These are phyloP conservation scores for Xylariomycetidae sp. DNA, from an alignment of 2,329 filamentous ascomycete genomes.

Conservation along the genomic window DNA sequence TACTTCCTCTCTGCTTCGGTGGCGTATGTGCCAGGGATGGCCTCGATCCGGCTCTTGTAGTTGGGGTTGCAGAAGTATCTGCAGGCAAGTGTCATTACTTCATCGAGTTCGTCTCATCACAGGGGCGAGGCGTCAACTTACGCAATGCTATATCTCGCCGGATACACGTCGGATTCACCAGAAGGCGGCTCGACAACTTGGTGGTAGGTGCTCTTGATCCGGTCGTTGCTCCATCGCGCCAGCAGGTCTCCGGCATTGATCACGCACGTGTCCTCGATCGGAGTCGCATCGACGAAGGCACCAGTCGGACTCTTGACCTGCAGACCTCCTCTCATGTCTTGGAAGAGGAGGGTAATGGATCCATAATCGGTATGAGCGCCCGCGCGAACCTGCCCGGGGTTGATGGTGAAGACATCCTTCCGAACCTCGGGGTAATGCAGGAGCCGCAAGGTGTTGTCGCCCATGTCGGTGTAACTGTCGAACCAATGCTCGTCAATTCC, in stretches of 20 bases:
- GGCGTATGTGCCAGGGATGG: slow-evolving; percentile 69
- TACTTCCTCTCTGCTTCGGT: slow-evolving; percentile 70
- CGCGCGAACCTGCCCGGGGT: slow-evolving; percentile 65
- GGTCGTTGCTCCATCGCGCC: slow-evolving; percentile 84
- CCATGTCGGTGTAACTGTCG: slow-evolving; percentile 63
- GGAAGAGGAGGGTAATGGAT: slow-evolving; percentile 56
- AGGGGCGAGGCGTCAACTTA: slow-evolving; percentile 36
- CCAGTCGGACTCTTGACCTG: slow-evolving; percentile 56
- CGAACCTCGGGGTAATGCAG: slow-evolving; percentile 70
- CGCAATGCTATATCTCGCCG: slow-evolving; percentile 78
- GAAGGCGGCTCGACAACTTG: slow-evolving; percentile 80
- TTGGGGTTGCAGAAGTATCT: slow-evolving; percentile 88
- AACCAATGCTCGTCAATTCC: slow-evolving; percentile 67
- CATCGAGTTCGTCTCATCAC: background rate
- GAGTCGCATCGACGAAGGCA: slow-evolving; percentile 74
- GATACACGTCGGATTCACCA: slow-evolving; percentile 53
- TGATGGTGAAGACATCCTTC: slow-evolving; percentile 58
- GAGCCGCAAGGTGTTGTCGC: slow-evolving; percentile 66
- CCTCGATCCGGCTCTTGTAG: slow-evolving; percentile 68
- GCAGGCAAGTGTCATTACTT: slow-evolving; percentile 3
- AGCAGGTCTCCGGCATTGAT: slow-evolving; percentile 86
- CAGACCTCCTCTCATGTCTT: slow-evolving; percentile 38
- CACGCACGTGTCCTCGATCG: slow-evolving; percentile 75
- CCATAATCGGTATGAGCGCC: slow-evolving; percentile 70
- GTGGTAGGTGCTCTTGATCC: slow-evolving; percentile 84